These are phyloP conservation scores for Entophlyctis helioformis DNA, from an alignment of 192 early-diverging fungal species.

Conservation along the genomic window DNA sequence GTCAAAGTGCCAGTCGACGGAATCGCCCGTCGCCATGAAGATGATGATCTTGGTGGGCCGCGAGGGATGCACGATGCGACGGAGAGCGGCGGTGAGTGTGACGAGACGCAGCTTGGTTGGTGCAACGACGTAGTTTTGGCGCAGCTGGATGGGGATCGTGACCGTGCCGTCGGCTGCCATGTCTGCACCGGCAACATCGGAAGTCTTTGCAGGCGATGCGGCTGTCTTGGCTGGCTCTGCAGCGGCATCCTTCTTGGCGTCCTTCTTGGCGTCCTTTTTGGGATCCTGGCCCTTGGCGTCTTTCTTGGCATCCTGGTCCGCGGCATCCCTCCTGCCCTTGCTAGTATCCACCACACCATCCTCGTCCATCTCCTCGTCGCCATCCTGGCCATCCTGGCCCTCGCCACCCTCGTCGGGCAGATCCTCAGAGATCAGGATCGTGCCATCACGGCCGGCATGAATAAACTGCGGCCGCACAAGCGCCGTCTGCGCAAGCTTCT, in stretches of 20 bases:
- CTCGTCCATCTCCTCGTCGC: no score
- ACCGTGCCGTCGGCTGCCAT: constrained; percentile 23
- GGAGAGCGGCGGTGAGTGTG: constrained; percentile 64
- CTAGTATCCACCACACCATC: no score
- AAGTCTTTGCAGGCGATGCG: not conserved
- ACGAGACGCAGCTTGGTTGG: constrained; percentile 92
- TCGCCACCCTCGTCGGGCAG: constrained; percentile 5
- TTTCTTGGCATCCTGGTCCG: constrained; percentile 9
- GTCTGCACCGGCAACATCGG: no score
- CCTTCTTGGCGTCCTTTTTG: constrained; percentile 7
- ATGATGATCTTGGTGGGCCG: constrained; percentile 65
- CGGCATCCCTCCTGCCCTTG: constrained; percentile 14
- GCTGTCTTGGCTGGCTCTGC: not conserved
- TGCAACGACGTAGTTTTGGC: constrained; percentile 70
- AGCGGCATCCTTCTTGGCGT: constrained; percentile 1
- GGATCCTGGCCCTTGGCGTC: constrained; percentile 23
- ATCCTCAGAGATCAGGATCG: no score
- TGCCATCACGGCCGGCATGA: no score
- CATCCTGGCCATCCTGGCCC: no score
- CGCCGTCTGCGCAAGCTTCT: constrained; percentile 64
- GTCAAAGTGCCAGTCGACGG: constrained; percentile 91
- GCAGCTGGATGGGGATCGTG: constrained; percentile 74
- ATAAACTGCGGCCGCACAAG: constrained; percentile 69
- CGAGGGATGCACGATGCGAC: constrained; percentile 29
- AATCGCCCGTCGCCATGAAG: constrained; percentile 87